Evolutionary conservation across 345 rosid genomes (phyloP).

Genomic region (Psidium friedrichsthalianum): DNA sequence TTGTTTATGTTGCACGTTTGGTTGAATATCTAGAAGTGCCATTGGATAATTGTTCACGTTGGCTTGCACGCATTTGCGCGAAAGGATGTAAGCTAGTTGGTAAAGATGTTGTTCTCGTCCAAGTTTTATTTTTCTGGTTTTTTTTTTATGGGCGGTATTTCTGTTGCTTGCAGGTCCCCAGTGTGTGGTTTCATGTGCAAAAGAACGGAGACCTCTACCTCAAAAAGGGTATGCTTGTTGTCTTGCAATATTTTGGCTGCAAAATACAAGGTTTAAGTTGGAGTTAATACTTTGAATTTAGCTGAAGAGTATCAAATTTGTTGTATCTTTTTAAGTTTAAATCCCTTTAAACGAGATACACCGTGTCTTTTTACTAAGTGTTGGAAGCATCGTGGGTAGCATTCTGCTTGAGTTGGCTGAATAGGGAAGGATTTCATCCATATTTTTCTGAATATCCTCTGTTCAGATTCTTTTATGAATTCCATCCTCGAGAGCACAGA

Average conservation of each 20-base stretch:
- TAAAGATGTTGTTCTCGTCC: too few species aligned
- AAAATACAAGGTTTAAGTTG: conserved; percentile 68
- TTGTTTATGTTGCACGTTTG: too few species aligned
- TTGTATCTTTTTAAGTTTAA: not conserved
- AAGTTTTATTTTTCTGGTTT: too few species aligned
- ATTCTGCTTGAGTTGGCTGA: not conserved
- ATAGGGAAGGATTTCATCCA: not conserved
- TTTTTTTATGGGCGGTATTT: not conserved
- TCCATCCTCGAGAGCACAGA: not conserved
- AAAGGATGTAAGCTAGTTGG: too few species aligned
- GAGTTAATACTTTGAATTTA: not conserved
- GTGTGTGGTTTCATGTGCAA: conserved; percentile 81
- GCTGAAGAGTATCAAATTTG: not conserved
- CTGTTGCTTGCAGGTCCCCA: conserved; percentile 58
- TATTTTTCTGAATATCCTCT: not conserved
- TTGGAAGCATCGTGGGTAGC: not conserved
- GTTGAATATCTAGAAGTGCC: too few species aligned
- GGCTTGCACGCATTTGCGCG: too few species aligned
- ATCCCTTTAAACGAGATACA: not conserved
- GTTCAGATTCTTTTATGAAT: not conserved
- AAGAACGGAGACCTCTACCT: conserved; percentile 67
- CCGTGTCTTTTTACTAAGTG: not conserved
- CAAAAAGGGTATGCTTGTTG: conserved; percentile 77
- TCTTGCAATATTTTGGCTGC: conserved; percentile 90
- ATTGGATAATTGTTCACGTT: too few species aligned